Base-by-base conservation (phyloP, 2,329 filamentous ascomycete species). In the Clathrospora elynae region DNA sequence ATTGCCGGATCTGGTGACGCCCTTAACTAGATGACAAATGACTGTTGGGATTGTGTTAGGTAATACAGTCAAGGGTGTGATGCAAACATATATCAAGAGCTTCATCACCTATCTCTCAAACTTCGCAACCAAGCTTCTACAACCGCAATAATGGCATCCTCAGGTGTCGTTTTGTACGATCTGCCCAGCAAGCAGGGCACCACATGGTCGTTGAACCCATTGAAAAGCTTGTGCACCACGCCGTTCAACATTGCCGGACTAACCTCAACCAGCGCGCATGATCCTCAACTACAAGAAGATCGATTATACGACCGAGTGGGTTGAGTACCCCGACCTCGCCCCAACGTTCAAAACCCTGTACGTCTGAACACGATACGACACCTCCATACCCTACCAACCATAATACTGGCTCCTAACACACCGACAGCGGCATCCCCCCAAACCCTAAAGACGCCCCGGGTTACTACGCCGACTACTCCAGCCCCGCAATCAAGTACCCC, bases 141-240 rank as follows among this genome's bases (percentile, higher is more conserved):
- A 28, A 12, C 17, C n/a, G 22, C 30, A 35, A 42, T 14, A n/a
- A 62, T 45, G 42, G 20, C 39, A 5, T 66, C 70, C 43, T 42
- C 62, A 19, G 62, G 74, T 49, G 71, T 85, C 24, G 70, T 79
- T 6, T 64, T 88, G 2, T 86, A 81, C 53, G 85, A 88, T 62
- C 66, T 88, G 2, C 79, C 84, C 2, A 82, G 75, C 66, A 78
- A 74, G 60, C 68, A 71, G 11, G 64, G 71, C 25, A 69, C 68
- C 6, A 61, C 72, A 35, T 88, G 86, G 86, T 85, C 84, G 1
- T 70, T 80, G 31, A 89, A 88, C 62, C 80, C 85, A 1, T 88
- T 84, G 85, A 88, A 86, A 70, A 82, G 84, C 85, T 69, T 56
- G 66, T 64, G n/a, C 12, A 13, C 2, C 4, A 20, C 13, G 7